Percentiles rank a stretch among this genome's conserved stretches.
phyloP scores from a whole-genome alignment of 2,329 filamentous ascomycete species.

The Sarocladiaceae sp. region DNA sequence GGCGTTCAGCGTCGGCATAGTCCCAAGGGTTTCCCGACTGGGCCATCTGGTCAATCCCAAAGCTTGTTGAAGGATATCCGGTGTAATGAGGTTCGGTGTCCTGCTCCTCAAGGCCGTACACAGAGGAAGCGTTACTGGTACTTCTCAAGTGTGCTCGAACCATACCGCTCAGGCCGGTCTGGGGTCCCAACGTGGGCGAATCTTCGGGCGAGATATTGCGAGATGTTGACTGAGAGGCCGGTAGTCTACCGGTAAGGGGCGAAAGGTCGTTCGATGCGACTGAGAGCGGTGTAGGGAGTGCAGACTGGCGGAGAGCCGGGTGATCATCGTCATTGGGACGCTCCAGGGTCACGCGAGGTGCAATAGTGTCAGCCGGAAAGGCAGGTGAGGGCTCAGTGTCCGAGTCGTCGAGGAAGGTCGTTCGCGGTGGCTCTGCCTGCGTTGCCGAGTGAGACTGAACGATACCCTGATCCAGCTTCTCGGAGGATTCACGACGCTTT shows the following conservation, averaged over 20 bases:
- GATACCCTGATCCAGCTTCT: constrained; percentile 22
- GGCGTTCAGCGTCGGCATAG: constrained; percentile 21
- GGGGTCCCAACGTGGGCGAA: constrained; percentile 73
- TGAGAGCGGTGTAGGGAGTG: constrained; percentile 37
- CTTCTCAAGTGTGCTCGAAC: constrained; percentile 78
- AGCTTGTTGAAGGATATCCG: background rate
- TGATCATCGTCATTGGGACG: constrained; percentile 48
- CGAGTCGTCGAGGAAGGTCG: constrained; percentile 40
- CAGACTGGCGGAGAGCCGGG: constrained; percentile 44
- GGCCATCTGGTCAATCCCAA: constrained; percentile 23
- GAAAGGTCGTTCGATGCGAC: constrained; percentile 20
- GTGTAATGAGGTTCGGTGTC: constrained; percentile 15
- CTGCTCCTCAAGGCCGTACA: constrained; percentile 50
- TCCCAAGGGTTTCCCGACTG: constrained; percentile 40
- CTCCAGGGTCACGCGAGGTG: constrained; percentile 32
- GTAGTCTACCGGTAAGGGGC: background rate
- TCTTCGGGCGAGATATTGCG: constrained; percentile 39
- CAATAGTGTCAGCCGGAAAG: constrained; percentile 7
- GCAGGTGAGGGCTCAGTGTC: constrained; percentile 25
- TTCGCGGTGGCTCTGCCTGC: constrained; percentile 25
- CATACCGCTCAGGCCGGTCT: constrained; percentile 66
- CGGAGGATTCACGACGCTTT: constrained; percentile 27
- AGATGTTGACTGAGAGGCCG: background rate
- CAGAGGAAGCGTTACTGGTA: constrained; percentile 74
- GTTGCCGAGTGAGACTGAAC: constrained; percentile 22